These are phyloP conservation scores for Xylaria sp. DNA, from an alignment of 2,329 filamentous ascomycete genomes.

Conservation along the genomic window DNA sequence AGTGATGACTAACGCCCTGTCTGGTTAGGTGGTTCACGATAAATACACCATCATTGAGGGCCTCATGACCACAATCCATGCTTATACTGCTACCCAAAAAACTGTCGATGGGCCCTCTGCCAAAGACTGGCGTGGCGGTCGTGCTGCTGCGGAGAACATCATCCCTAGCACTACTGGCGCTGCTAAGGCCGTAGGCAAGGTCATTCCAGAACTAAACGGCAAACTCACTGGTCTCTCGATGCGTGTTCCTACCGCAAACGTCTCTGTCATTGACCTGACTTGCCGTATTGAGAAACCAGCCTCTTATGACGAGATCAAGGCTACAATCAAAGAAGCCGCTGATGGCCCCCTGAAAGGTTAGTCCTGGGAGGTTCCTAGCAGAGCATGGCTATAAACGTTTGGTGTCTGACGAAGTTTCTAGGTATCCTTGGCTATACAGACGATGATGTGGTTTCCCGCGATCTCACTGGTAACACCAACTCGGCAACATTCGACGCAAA, in stretches of 20 bases:
- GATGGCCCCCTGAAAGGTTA: constrained; percentile 88
- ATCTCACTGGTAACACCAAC: constrained; percentile 90
- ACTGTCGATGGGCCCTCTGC: constrained; percentile 95
- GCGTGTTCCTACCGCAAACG: constrained; percentile 98
- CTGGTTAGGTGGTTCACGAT: constrained; percentile 89
- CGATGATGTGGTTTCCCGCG: constrained; percentile 94
- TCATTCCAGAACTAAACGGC: constrained; percentile 96
- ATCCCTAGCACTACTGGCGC: constrained; percentile 99
- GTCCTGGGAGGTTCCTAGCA: not conserved
- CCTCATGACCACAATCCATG: constrained; percentile 99
- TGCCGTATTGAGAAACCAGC: constrained; percentile 91
- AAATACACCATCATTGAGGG: constrained; percentile 98
- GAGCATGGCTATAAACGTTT: not conserved
- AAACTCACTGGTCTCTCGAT: constrained; percentile 99
- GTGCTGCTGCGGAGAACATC: constrained; percentile 99
- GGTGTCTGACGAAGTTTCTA: constrained; percentile 55
- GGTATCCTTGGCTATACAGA: constrained; percentile 94
- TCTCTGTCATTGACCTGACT: constrained; percentile 98
- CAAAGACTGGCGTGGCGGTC: constrained; percentile 99
- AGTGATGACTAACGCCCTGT: not conserved
- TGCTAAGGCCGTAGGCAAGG: constrained; percentile 99
- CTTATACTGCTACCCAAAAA: constrained; percentile 99
- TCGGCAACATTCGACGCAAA: constrained; percentile 99
- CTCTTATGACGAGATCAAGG: constrained; percentile 92
- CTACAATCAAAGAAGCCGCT: constrained; percentile 85